phyloP scores from a whole-genome alignment of 1,284 basidiomycete species.

The Rugosomyces carneus region DNA sequence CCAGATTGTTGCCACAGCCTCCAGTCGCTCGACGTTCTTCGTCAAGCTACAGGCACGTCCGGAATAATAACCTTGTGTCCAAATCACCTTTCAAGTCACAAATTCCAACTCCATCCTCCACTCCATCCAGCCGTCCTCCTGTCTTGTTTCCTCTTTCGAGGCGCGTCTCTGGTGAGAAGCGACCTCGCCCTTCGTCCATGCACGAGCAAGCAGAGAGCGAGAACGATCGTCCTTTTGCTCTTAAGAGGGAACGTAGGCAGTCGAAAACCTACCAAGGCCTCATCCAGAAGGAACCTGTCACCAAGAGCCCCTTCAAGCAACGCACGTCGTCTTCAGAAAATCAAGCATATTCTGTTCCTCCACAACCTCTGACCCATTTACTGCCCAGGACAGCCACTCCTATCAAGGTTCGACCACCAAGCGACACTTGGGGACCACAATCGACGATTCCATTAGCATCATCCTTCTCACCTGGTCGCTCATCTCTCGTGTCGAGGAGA shows the following conservation, averaged over 20 bases:
- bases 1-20: slow-evolving; percentile 29
- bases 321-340: slow-evolving; percentile 16
- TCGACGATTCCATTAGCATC: slow-evolving; percentile 17
- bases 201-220: slow-evolving; percentile 60
- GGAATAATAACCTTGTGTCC: slow-evolving; percentile 77
- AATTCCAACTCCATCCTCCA: slow-evolving; percentile 38
- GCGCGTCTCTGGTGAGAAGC: slow-evolving; percentile 67
- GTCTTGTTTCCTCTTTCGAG: slow-evolving; percentile 38
- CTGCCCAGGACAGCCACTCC: slow-evolving; percentile 17
- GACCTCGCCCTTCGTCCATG: slow-evolving; percentile 61
- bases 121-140: slow-evolving; percentile 29
- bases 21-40: slow-evolving; percentile 67
- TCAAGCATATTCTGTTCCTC: slow-evolving; percentile 21
- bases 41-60: slow-evolving; percentile 78
- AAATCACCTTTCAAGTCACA: slow-evolving; percentile 86
- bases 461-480: slow-evolving; percentile 54
- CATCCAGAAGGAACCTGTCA: slow-evolving; percentile 71
- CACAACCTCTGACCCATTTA: slow-evolving; percentile 18
- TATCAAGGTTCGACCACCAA: slow-evolving; percentile 20
- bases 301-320: slow-evolving; percentile 77
- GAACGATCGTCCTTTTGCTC: slow-evolving; percentile 64
- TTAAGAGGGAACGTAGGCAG: slow-evolving; percentile 71
- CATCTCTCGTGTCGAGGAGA: slow-evolving; percentile 74
- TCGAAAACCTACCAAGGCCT: slow-evolving; percentile 72
- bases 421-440: slow-evolving; percentile 22